phyloP scores from a whole-genome alignment of 768 basidiomycete species.

The Boletus sp. region DNA sequence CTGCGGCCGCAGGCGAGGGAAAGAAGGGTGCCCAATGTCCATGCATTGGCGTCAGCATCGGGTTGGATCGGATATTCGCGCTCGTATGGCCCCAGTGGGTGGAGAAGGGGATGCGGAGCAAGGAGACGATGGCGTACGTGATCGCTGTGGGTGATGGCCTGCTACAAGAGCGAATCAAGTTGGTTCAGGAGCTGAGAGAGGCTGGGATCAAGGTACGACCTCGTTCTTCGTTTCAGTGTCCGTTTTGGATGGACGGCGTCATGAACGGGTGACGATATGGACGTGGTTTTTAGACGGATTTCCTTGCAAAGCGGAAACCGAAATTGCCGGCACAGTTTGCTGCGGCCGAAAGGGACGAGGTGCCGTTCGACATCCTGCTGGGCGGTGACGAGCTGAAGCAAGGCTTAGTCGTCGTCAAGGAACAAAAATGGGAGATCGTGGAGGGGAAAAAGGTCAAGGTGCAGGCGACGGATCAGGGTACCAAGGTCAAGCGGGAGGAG shows the following conservation, averaged over 20 bases:
- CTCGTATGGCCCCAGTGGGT: conserved; percentile 87
- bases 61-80: conserved; percentile 91
- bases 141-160: conserved; percentile 89
- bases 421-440: conserved; percentile 79
- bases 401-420: conserved; percentile 88
- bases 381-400: conserved; percentile 81
- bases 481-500: conserved; percentile 58
- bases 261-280: neutral
- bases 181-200: conserved; percentile 79
- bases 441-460: conserved; percentile 69
- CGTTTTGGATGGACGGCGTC: conserved; percentile 1
- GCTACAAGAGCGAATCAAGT: conserved; percentile 76
- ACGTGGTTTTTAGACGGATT: conserved; percentile 65
- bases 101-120: conserved; percentile 75
- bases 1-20: conserved; percentile 71
- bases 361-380: conserved; percentile 91
- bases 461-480: conserved; percentile 61
- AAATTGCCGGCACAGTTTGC: conserved; percentile 87
- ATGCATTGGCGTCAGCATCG: conserved; percentile 91
- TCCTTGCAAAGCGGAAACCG: conserved; percentile 89
- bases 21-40: conserved; percentile 71
- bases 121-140: conserved; percentile 93
- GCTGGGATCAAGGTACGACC: conserved; percentile 82
- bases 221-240: neutral
- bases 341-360: conserved; percentile 86